These are phyloP conservation scores for Aspergillus uvarum DNA, from an alignment of 2,329 filamentous ascomycete genomes.

Conservation along the genomic window DNA sequence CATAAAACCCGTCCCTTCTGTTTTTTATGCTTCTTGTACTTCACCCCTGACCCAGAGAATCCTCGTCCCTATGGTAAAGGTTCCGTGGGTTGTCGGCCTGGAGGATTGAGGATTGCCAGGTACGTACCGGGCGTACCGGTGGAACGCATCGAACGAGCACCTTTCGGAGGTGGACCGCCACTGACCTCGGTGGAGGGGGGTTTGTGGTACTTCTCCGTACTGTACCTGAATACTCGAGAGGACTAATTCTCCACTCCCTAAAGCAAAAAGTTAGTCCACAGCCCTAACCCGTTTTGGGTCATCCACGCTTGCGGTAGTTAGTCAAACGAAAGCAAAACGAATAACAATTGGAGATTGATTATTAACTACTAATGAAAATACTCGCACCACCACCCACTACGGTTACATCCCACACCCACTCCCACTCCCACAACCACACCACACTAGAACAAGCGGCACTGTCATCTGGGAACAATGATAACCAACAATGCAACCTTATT, in stretches of 20 bases:
- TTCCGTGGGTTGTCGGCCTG: conserved; percentile 9
- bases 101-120: neutral
- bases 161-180: neutral
- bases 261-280: neutral
- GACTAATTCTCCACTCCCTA: neutral
- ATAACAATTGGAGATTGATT: too few species aligned
- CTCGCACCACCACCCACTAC: neutral
- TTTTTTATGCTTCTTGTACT: neutral
- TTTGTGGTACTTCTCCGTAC: neutral
- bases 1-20: neutral
- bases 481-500: neutral
- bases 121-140: neutral
- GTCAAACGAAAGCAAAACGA: too few species aligned
- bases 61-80: conserved; percentile 2
- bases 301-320: neutral
- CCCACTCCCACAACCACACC: neutral
- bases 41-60: neutral
- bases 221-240: neutral
- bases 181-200: neutral
- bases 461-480: neutral
- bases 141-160: neutral
- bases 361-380: too few species aligned
- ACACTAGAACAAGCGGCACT: neutral
- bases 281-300: neutral
- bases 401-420: neutral